Base-by-base conservation (phyloP, 208 protist genomes). In the Acanthamoeba culbertsoni region DNA sequence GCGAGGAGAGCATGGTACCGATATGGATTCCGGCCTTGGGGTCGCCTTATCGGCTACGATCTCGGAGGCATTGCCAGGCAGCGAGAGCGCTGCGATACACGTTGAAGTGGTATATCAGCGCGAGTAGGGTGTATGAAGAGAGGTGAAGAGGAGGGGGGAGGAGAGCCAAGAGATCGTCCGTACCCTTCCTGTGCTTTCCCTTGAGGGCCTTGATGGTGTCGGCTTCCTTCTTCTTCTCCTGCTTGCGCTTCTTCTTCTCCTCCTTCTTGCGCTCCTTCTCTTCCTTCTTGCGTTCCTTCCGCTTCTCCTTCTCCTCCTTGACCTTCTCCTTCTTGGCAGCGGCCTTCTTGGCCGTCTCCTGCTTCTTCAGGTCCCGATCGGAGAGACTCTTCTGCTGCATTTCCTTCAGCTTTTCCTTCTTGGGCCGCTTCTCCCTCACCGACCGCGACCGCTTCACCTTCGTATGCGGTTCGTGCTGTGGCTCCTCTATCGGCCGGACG, bases 301-400 rank as follows among this genome's bases (percentile, higher is more conserved):
- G 46, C 75, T 86, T 86, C 45, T 86, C 75, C 46, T 57, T 57
- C 75, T 86, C 75, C 28, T 57, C 46, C 75, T 86, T 57, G 18
- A 20, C 35, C 65, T n/a, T n/a, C 28, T 75, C 65, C 46, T 51
- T 57, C 12, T 5, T 43, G 14, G n/a, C 75, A 12, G 40, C 26
- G 40, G n/a, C 7, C 42, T 55, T 55, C 48, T 51, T 82, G 71
- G 14, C 40, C 46, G 73, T 57, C 77, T 88, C 77, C 46, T 88
- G 48, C 31, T 88, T 88, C 48, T 55, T 62, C 5, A 63, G 42
- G 43, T 88, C 77, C 45, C 48, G 48, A 12, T 88, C 77, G 3
- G 48, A 63, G 45, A 63, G 3, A 46, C 48, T 62, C 77, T 88
- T 55, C 46, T 68, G 28, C 59, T 31, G 2, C 26, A 88, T 1